Base-by-base conservation (phyloP, 768 basidiomycete genomes). In the Boletus eberwhitei region DNA sequence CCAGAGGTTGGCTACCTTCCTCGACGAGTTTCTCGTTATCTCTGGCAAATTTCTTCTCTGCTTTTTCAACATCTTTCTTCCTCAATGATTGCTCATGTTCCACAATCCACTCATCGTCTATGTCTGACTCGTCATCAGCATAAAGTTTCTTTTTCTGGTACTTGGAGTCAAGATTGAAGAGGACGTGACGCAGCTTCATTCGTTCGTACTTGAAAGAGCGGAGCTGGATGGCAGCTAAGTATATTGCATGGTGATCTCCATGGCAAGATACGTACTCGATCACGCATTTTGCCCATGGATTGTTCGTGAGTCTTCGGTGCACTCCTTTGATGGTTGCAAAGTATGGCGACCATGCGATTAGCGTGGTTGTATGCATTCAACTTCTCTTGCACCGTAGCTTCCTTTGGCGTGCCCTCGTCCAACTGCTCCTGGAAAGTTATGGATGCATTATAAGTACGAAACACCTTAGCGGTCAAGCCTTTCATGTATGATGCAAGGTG, bases 381-480 rank as follows among this genome's bases (percentile, higher is more conserved):
- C 75, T 97, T 98, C 77, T 99, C 96, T 64, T 94, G 91, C n/a
- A 92, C 77, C 3, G 89, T 86, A 1, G 83, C 86, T 61, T 84
- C 76, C 60, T 78, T 76, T 3, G 83, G 85, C 8, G 81, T 87
- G 50, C 83, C 82, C 58, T 85, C 79, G 62, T 95, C 91, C 56
- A 98, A 76, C 58, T 96, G 85, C 42, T 89, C 79, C 68, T 98
- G 93, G 78, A 98, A 97, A 2, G 96, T 97, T 68, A 84, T 86
- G 24, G 97, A 98, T 22, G 97, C 97, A 66, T 99, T 99, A 77
- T 90, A 99, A 48, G 97, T 99, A 93, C 97, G 96, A 80, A 99
- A 99, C 26, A 99, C 97, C 71, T 99, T 99, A 54, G 97, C 97
- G 0, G 97, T 96, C 26, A 99, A 80, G 17, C 97, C 97, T 58